These are phyloP conservation scores for Scenedesmus sp. DNA, from an alignment of 163 green algal genomes.

Conservation along the genomic window DNA sequence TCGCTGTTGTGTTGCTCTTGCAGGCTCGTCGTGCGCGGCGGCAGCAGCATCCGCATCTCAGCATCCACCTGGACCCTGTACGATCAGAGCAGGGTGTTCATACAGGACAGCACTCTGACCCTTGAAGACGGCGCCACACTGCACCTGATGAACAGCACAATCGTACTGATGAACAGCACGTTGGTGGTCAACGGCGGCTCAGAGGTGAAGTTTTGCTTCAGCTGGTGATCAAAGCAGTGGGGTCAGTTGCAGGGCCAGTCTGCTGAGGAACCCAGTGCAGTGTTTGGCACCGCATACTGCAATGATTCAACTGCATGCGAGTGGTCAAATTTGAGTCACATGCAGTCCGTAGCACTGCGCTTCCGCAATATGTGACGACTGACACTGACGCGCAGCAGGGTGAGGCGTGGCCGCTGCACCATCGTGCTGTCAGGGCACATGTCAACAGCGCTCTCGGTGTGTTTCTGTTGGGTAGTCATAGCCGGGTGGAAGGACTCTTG, in stretches of 20 bases:
- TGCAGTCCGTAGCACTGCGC: no score
- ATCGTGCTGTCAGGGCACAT: neutral
- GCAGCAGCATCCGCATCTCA: neutral
- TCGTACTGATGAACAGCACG: conserved; percentile 34
- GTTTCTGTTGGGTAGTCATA: no score
- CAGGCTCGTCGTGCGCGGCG: conserved; percentile 9
- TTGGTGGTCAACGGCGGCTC: neutral
- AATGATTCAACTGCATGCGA: no score
- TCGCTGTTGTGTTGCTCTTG: conserved; percentile 1
- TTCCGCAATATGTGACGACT: no score
- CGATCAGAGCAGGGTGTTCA: conserved; percentile 13
- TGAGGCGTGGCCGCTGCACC: no score
- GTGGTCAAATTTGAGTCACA: no score
- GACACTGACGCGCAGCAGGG: no score
- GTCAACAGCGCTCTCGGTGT: neutral
- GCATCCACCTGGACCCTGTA: conserved; percentile 18
- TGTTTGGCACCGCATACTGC: no score
- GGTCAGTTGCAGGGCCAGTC: neutral
- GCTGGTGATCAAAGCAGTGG: neutral
- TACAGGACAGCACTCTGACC: neutral
- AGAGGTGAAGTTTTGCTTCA: neutral
- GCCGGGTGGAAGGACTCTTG: no score
- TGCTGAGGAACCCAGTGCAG: neutral
- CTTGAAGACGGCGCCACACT: neutral
- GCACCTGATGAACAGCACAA: conserved; percentile 39